These are phyloP conservation scores for Suhomyces wounanorum DNA, from an alignment of 1,139 yeast genomes.

Conservation along the genomic window DNA sequence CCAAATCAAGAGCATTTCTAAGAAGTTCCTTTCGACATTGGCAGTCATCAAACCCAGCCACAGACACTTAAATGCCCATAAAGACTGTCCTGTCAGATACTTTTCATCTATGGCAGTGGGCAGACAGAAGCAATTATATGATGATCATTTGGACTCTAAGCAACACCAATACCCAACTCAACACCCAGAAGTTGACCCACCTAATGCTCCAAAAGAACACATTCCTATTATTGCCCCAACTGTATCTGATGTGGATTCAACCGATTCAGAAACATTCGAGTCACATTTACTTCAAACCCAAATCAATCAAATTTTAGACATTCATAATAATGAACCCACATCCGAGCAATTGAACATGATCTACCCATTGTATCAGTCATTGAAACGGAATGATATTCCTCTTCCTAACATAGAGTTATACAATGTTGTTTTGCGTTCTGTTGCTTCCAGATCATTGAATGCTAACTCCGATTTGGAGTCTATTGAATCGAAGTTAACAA, in stretches of 20 bases:
- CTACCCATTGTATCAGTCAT: constrained; percentile 46
- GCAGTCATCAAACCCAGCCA: constrained; percentile 8
- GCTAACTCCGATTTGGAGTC: constrained; percentile 24
- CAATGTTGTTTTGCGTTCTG: constrained; percentile 41
- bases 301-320: constrained; percentile 20
- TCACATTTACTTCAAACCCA: constrained; percentile 27
- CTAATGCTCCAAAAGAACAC: neutral
- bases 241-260: neutral
- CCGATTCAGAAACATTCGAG: constrained; percentile 21
- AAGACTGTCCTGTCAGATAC: constrained; percentile 1
- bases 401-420: constrained; percentile 38
- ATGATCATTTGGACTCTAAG: neutral
- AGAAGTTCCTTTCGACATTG: constrained; percentile 23
- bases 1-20: constrained; percentile 24
- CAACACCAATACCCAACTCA: constrained; percentile 4
- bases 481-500: constrained; percentile 51
- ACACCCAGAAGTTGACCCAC: neutral
- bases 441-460: constrained; percentile 34
- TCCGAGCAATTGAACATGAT: constrained; percentile 34
- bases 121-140: constrained; percentile 4
- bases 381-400: constrained; percentile 37
- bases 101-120: constrained; percentile 6
- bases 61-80: neutral
- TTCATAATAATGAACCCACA: constrained; percentile 17
- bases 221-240: neutral